Evolutionary conservation across 1,284 basidiomycete species (phyloP), one percentile per base, ranked within the genome.

Genomic region (Tetrapyrgos nigripes): DNA sequence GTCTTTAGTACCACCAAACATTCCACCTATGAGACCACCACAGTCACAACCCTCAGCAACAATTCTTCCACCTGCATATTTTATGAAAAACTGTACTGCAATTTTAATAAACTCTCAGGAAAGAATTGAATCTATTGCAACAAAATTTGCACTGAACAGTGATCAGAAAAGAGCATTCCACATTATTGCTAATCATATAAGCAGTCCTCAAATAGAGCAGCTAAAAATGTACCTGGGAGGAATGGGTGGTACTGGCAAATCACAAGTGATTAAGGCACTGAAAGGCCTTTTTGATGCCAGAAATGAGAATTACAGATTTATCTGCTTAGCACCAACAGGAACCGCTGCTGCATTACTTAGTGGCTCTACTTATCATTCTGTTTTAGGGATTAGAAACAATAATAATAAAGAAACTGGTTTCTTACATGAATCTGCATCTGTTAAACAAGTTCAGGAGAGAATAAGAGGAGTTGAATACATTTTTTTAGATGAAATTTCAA

Each of bases 261-360:
- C 75, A 6, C 76, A 74, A 52, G 80, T 82, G 0, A 65, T 82
- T 0, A 71, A 75, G 27, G 75, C 76, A 0, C 21, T 77, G 0
- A 68, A 24, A 65, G 9, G 26, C 78, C n/a, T n/a, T n/a, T n/a
- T n/a, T n/a, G n/a, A n/a, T n/a, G n/a, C n/a, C n/a, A n/a, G n/a
- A n/a, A n/a, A n/a, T n/a, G n/a, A n/a, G n/a, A n/a, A n/a, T n/a
- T n/a, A n/a, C n/a, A n/a, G n/a, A n/a, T n/a, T n/a, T 57, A 46
- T 74, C 1, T 59, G 71, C 0, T 31, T 75, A 1, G 77, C 72
- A 8, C 77, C 77, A 1, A 80, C 71, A 4, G 71, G 71, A 1
- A 61, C 68, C 11, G 62, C 68, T 14, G 70, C 73, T 17, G 66
- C 70, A 19, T 43, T 72, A 1, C 40, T 72, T 1, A 63, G 63